A percentile compares a stretch with the other conserved stretches of the same genome.
Conservation (phyloP, 345 rosid genomes). For the Noccaea caerulescens region DNA sequence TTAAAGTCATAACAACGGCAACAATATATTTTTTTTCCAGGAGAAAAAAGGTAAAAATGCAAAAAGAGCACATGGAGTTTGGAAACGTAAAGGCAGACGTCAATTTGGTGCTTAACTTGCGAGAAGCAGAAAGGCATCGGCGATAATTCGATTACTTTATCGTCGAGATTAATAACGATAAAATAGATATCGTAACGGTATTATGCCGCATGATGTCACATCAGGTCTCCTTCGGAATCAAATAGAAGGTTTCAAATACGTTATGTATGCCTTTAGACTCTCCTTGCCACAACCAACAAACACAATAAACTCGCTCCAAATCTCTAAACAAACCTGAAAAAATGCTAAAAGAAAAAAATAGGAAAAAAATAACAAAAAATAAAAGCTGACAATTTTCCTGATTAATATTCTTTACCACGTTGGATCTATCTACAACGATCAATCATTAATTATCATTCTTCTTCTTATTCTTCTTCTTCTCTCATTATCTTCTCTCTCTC, state of each 20-base stretch:
- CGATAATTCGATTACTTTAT: conserved; percentile 8
- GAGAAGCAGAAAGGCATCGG: conserved; percentile 48
- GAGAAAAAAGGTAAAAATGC: not conserved
- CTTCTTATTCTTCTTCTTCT: not conserved
- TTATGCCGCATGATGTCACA: conserved; percentile 29
- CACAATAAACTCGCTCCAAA: conserved; percentile 34
- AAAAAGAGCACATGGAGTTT: conserved; percentile 46
- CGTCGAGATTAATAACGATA: conserved; percentile 1
- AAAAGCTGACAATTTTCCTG: conserved; percentile 47
- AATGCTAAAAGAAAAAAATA: conserved; percentile 21
- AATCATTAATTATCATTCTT: conserved; percentile 20
- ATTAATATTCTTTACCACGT: conserved; percentile 45
- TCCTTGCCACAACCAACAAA: conserved; percentile 23
- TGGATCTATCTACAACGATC: conserved; percentile 43
- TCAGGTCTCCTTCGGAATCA: conserved; percentile 17
- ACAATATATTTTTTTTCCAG: conserved; percentile 10
- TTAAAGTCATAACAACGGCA: conserved; percentile 46
- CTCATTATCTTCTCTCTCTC: not conserved
- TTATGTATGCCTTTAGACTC: conserved; percentile 42
- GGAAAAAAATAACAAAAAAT: conserved; percentile 1
- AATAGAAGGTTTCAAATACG: conserved; percentile 35
- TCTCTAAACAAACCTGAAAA: conserved; percentile 34
- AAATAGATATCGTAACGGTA: conserved; percentile 23
- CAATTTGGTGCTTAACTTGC: conserved; percentile 45
- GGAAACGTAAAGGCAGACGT: conserved; percentile 49